Evolutionary conservation across 441 rosid species (phyloP).

Genomic region (Mallotus repandus): DNA sequence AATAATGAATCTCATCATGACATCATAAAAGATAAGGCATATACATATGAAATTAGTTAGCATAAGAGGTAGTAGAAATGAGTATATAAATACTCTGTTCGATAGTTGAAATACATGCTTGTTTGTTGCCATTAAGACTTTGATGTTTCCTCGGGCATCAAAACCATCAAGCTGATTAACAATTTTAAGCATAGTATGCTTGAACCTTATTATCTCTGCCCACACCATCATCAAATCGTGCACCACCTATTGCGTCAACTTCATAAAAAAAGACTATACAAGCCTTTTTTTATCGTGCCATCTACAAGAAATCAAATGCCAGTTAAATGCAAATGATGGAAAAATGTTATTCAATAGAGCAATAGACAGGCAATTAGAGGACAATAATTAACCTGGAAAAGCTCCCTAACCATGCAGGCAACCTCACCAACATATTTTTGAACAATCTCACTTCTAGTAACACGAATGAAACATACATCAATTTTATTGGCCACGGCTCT

Average conservation of each 20-base stretch:
- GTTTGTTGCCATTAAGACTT: slow-evolving; percentile 97
- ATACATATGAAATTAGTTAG: neutral
- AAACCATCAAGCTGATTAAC: slow-evolving; percentile 98
- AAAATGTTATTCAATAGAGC: neutral
- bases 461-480: slow-evolving; percentile 97
- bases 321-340: neutral
- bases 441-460: slow-evolving; percentile 97
- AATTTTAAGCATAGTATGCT: slow-evolving; percentile 97
- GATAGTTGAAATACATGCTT: slow-evolving; percentile 40
- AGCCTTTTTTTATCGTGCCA: slow-evolving; percentile 97
- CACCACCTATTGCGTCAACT: slow-evolving; percentile 98
- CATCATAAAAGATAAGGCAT: neutral
- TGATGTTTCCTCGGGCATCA: slow-evolving; percentile 97
- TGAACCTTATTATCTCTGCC: slow-evolving; percentile 99
- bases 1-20: neutral
- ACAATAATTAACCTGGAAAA: slow-evolving; percentile 67
- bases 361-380: neutral
- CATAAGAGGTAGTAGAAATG: neutral
- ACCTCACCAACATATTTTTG: slow-evolving; percentile 99
- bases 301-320: slow-evolving; percentile 35
- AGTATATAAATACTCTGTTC: neutral
- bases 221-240: slow-evolving; percentile 96
- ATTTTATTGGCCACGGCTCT: slow-evolving; percentile 99
- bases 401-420: slow-evolving; percentile 96
- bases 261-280: slow-evolving; percentile 98